Base-by-base conservation (phyloP, 805 yeast species). In the Pichia cephalocereana region DNA sequence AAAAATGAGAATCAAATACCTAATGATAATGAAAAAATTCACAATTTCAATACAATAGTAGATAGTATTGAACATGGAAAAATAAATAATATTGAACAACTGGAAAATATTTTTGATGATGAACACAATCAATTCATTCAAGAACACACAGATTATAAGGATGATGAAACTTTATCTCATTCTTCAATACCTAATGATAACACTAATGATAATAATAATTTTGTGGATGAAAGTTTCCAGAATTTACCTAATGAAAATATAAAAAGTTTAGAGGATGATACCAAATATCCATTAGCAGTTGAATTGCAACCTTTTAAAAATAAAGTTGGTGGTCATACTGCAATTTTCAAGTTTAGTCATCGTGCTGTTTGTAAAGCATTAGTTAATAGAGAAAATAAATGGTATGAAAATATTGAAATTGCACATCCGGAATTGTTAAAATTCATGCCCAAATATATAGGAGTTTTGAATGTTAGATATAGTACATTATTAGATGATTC, bases 321-420 rank as follows among this genome's bases (percentile, higher is more conserved):
- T 62, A 89, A 86, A 61, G 98, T 93, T 23, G 99, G 99, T 8
- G 99, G 99, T 0, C 99, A 93, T 63, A 91, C 97, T 0, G 97
- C 97, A 1, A 89, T 93, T 36, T 93, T 91, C 69, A 77, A 91
- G 54, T 93, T 93, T 62, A 84, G 95, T 6, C 86, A 82, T 56
- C 73, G 86, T 50, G 98, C 97, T 0, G 96, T 93, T 17, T 93
- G 98, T 65, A 93, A 93, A 65, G 93, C 93, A 0, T 70, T 95
- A 51, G 87, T 89, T 51, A 88, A 86, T 58, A 74, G 96, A 49
- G 99, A 93, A 61, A 87, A 93, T 66, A 68, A 72, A 52, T 90
- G 96, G 84, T 93, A 93, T 65, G 99, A 93, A 63, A 80, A 82
- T 6, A 82, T 93, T 42, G 98, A 93, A 66, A 65, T 72, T 38